Base-by-base conservation (phyloP, 2,329 filamentous ascomycete genomes). In the Aureobasidium sp. region DNA sequence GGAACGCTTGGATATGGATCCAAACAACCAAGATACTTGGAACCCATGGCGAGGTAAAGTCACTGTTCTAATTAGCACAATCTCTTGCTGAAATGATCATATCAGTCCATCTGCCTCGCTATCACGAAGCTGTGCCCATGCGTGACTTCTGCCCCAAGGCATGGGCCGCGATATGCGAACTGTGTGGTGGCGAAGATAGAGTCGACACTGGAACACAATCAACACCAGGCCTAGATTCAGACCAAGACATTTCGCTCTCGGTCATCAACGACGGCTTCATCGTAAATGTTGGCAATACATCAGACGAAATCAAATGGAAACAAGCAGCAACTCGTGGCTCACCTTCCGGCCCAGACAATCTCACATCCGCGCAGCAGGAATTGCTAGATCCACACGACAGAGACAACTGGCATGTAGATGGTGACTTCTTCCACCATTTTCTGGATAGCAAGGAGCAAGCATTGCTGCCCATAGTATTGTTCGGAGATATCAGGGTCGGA, bases 401-500 rank as follows among this genome's bases (percentile, higher is more conserved):
- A 19, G 62, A 71, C 6, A 72, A 72, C 19, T 87, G 84, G 83
- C 84, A 86, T 66, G 80, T 85, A 16, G 83, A 86, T 66, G 83
- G 84, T 7, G 83, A 87, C 59, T 86, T 85, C 66, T 87, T 87
- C 64, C 74, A 84, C 4, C 84, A 87, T 69, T 88, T 83, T 59
- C 76, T 88, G 30, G 84, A 87, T 63, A 83, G 79, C 17, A 79
- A 79, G 0, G 84, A 88, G 68, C 84, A 88, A 65, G 84, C 74
- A 0, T 68, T 87, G 12, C 72, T 87, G 1, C 81, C 86, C 11
- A 85, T 85, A 35, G 83, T 84, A 1, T 66, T 86, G 4, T 87
- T 83, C 69, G 81, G 75, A 0, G 82, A 86, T 62, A 79, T 87
- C 48, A 68, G 70, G 7, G 66, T 77, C 0, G 72, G 75, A 29